Base-by-base conservation (phyloP, 306 rosid genomes). In the Malus orientalis region DNA sequence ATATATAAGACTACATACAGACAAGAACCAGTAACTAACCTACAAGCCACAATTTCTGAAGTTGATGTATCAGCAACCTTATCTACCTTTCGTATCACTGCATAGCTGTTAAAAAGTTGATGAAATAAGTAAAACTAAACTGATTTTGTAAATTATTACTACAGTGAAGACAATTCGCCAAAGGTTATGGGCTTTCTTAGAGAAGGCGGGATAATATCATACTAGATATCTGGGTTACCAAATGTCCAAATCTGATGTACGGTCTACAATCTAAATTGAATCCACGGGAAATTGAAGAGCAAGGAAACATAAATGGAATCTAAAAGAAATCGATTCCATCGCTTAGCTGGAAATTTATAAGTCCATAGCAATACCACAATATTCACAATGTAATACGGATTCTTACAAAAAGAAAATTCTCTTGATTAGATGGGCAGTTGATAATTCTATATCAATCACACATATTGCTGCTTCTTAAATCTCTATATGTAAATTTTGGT, bases 31-130 rank as follows among this genome's bases (percentile, higher is more conserved):
- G 70, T 70, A 76, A 83, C 97, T 85, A 64, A 93, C 98, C 96
- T 84, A 82, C 91, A 92, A 63, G 89, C 85, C 74, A 87, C 83
- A 70, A 82, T 80, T 80, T 88, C 93, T 75, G 95, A 81, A 57
- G 88, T 80, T 32, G 96, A 90, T 67, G 94, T 12, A 78, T 86
- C 86, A 4, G 86, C 74, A 80, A 94, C 85, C 75, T 81, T 86
- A 61, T 86, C 96, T 68, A 89, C 91, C 78, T 89, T 92, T 72
- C 91, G 85, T 81, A 94, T 78, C 71, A 90, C 89, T 49, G 90
- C 93, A 84, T 82, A 81, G 86, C 98, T 94, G 97, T 77, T 12
- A 58, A 32, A 88, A 66, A 79, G 81, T 42, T 3, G 12, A n/a
- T 19, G 8, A 27, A 40, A 57, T 70, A 44, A 42, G 18, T 4